Percentiles rank a stretch among this genome's conserved stretches.
phyloP scores from a whole-genome alignment of 2,329 filamentous ascomycete species.

The Cordyceps cicadae region DNA sequence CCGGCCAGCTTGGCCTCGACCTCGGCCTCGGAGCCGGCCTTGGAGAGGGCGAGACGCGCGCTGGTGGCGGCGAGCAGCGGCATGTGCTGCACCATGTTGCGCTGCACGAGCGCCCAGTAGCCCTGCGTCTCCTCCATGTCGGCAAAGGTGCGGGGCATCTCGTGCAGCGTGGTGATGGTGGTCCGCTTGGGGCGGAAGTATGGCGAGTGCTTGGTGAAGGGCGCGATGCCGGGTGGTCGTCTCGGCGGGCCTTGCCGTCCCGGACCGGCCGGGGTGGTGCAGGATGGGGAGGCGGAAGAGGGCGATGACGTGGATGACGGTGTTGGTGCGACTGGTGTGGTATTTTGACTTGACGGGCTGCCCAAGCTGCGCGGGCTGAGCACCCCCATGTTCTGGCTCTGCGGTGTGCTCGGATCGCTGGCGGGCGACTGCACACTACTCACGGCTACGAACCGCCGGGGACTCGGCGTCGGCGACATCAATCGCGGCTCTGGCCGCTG shows the following conservation, averaged over 20 bases:
- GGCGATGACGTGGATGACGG: background rate
- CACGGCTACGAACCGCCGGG: background rate
- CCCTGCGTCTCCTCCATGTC: constrained; percentile 27
- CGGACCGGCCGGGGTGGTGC: constrained; percentile 5
- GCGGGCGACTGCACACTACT: background rate
- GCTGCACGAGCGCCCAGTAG: constrained; percentile 31
- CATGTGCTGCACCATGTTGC: constrained; percentile 28
- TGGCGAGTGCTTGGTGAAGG: constrained; percentile 30
- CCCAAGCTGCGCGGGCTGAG: constrained; percentile 28
- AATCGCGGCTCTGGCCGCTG: background rate
- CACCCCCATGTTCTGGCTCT: constrained; percentile 15
- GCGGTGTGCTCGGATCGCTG: background rate
- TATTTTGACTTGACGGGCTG: constrained; percentile 17
- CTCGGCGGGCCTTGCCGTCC: background rate
- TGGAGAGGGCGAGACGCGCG: constrained; percentile 23
- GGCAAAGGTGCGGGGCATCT: constrained; percentile 25
- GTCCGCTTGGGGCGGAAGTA: constrained; percentile 28
- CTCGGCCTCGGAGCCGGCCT: constrained; percentile 19
- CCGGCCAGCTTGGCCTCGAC: constrained; percentile 24
- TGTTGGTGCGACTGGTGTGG: background rate
- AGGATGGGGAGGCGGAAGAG: background rate
- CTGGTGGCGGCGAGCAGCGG: constrained; percentile 27
- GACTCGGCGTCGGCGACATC: background rate
- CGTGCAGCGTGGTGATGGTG: constrained; percentile 23
- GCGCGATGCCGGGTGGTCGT: constrained; percentile 25